phyloP scores from a whole-genome alignment of 2,329 filamentous ascomycete species.

The Paecilomyces sp. region DNA sequence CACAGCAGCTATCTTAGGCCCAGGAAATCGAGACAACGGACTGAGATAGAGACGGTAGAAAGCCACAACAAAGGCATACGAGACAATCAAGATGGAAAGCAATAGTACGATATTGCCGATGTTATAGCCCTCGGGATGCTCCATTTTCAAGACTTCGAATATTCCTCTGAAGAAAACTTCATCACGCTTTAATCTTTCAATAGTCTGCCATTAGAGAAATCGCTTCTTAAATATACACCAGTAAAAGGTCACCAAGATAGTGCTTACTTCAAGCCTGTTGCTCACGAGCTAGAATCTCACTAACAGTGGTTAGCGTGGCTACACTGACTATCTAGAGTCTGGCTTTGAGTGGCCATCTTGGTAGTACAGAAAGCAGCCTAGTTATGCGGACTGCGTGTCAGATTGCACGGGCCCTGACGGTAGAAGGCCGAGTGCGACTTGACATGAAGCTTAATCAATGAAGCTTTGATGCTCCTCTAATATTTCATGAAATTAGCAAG shows the following conservation, averaged over 20 bases:
- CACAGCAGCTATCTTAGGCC: not conserved
- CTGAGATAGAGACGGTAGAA: not conserved
- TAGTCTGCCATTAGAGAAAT: not conserved
- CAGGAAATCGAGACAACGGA: not conserved
- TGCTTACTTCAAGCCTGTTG: not conserved
- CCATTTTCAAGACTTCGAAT: not conserved
- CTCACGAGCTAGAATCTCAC: not conserved
- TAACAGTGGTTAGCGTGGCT: not conserved
- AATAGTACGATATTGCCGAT: not conserved
- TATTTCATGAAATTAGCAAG: not conserved
- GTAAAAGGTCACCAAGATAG: not conserved
- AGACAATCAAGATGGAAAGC: not conserved
- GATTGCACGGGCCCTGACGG: not conserved
- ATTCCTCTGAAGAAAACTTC: too few relatives aligned
- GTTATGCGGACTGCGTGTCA: not conserved
- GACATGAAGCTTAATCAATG: not conserved
- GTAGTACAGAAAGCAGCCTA: not conserved
- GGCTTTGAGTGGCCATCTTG: not conserved
- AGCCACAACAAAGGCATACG: not conserved
- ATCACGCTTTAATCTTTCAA: too few relatives aligned
- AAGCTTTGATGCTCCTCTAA: not conserved
- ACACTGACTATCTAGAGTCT: not conserved
- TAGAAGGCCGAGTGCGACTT: not conserved
- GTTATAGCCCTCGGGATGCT: not conserved
- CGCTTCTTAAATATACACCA: not conserved